Conservation (phyloP, 2,329 filamentous ascomycete species). For the Diaporthe citrichinensis region DNA sequence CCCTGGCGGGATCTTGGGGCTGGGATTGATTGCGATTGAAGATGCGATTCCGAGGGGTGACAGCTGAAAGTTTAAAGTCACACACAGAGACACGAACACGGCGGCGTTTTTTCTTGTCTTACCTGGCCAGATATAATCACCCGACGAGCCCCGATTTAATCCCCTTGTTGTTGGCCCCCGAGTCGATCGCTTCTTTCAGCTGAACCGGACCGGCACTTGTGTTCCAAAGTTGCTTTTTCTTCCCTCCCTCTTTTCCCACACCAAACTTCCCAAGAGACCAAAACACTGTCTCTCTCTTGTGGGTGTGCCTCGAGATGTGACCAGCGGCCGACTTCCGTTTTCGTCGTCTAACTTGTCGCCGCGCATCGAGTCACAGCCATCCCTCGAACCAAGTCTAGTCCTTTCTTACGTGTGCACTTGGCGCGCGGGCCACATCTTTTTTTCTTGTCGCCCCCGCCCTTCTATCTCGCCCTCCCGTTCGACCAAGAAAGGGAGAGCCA, state of each 20-base stretch:
- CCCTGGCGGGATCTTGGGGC: background rate
- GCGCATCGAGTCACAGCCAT: background rate
- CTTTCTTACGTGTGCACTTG: background rate
- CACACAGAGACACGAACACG: background rate
- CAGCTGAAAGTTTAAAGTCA: conserved; percentile 11
- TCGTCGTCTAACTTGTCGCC: background rate
- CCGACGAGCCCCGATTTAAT: background rate
- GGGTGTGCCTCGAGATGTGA: background rate
- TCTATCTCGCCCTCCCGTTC: background rate
- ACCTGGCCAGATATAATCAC: background rate
- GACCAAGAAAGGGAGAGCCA: background rate
- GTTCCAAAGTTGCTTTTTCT: background rate
- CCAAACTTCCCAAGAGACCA: background rate
- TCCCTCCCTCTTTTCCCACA: background rate
- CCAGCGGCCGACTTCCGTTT: background rate
- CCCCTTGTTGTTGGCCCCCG: background rate
- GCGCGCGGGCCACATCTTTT: conserved; percentile 6
- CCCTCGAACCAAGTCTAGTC: background rate
- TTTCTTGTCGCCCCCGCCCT: background rate
- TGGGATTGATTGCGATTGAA: background rate
- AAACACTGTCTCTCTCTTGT: background rate
- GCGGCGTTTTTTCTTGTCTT: conserved; percentile 11
- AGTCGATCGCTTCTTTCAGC: background rate
- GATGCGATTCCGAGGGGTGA: background rate
- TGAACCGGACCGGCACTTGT: background rate